Base-by-base conservation (phyloP, 2,329 filamentous ascomycete species). In the Lizonia empirigonia region DNA sequence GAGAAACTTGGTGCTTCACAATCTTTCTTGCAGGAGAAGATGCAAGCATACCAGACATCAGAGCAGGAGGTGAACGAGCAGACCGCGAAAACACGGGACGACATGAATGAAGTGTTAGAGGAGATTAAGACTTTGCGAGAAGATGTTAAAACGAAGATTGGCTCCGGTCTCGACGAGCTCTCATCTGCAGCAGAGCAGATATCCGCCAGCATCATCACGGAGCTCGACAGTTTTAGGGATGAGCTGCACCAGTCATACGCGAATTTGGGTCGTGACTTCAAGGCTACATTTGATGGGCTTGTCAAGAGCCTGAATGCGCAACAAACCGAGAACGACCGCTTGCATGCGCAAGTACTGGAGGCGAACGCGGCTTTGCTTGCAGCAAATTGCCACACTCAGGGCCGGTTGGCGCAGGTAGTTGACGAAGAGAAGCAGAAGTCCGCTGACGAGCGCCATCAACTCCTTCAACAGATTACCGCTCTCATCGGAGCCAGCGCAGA, bases 41-140 rank as follows among this genome's bases (percentile, higher is more conserved):
- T 88, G 7, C 76, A 80, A 7, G 80, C 81, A 0, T 91, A 96
- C 62, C 80, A 85, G 30, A 78, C 81, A 15, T 89, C 88, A 0
- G 86, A 87, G 70, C 78, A 80, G 41, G 83, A 88, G 60, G 81
- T 95, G 13, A 81, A 88, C 45, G 78, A 83, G 33, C 86, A 89
- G 64, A 88, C 86, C 48, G 78, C 82, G 19, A 79, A 81, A 55
- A 88, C 91, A 2, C 90, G 88, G 64, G 85, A 92, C 38, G 88
- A 92, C 49, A 91, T 97, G 89, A 92, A 97, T 63, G 79, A 84
- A n/a, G 87, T 96, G 1, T 80, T 99, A 8, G 90, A 94, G 64
- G 93, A 96, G 69, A 96, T 97, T 70, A 92, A 92, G 69, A 85
- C 84, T n/a, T 80, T 97, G 19, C 85, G 93, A 18, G 89, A 96